A percentile compares a stretch with the other conserved stretches of the same genome.
Evolutionary conservation across 441 rosid genomes (phyloP).

Genomic region (Gossypium gossypioides): DNA sequence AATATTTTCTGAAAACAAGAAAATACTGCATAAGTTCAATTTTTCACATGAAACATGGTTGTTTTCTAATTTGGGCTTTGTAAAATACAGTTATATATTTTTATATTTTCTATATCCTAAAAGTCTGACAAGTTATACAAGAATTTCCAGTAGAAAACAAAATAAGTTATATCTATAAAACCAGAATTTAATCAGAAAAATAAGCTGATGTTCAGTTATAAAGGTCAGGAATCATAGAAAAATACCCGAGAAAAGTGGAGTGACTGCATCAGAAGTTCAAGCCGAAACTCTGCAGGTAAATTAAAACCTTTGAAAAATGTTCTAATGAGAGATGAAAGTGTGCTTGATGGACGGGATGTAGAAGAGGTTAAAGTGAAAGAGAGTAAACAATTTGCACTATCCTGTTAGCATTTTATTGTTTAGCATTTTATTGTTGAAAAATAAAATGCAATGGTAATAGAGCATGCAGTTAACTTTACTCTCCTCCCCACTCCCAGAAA

Average conservation of each 20-base stretch:
- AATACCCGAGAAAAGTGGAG: constrained; percentile 87
- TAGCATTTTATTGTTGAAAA: not conserved
- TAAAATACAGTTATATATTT: not conserved
- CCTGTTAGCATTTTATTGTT: not conserved
- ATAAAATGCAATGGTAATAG: not conserved
- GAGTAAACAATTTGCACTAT: not conserved
- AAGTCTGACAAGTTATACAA: not conserved
- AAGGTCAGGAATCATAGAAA: constrained; percentile 11
- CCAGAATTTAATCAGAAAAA: constrained; percentile 7
- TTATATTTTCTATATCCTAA: not conserved
- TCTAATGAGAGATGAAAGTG: constrained; percentile 8
- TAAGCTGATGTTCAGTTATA: constrained; percentile 13
- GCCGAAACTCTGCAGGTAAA: constrained; percentile 74
- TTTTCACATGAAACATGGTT: constrained; percentile 1
- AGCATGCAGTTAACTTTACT: not conserved
- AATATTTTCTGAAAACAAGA: not conserved
- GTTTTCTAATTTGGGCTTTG: not conserved
- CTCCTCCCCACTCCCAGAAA: not conserved
- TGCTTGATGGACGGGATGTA: not conserved
- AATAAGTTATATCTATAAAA: not conserved
- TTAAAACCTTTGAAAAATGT: constrained; percentile 13
- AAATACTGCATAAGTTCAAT: not conserved
- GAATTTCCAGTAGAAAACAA: not conserved
- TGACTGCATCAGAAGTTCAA: constrained; percentile 90
- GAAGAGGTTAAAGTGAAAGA: not conserved